These are phyloP conservation scores for Allantophomopsis lycopodina DNA, from an alignment of 2,329 filamentous ascomycete species.

Conservation along the genomic window DNA sequence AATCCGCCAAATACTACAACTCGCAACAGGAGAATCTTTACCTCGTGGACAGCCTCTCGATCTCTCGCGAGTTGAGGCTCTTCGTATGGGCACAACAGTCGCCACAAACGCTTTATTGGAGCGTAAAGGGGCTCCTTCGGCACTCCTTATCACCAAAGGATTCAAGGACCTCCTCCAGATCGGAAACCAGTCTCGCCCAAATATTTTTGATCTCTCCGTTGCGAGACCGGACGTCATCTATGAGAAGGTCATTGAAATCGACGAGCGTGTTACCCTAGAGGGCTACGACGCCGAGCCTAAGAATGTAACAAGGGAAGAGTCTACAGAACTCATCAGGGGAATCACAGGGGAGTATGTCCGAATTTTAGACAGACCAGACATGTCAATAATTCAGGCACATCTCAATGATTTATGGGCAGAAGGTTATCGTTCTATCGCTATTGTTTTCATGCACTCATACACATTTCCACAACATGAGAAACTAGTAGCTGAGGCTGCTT, in stretches of 20 bases:
- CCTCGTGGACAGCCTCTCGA: slow-evolving; percentile 69
- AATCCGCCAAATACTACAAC: slow-evolving; percentile 72
- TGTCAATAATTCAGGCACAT: slow-evolving; percentile 40
- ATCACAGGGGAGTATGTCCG: slow-evolving; percentile 63
- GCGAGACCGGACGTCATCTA: slow-evolving; percentile 79
- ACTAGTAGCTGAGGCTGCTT: slow-evolving; percentile 60
- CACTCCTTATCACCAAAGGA: slow-evolving; percentile 74
- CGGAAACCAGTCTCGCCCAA: slow-evolving; percentile 79
- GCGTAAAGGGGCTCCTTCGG: slow-evolving; percentile 79
- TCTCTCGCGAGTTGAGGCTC: slow-evolving; percentile 73
- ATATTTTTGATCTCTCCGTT: slow-evolving; percentile 85
- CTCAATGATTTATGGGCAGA: slow-evolving; percentile 53
- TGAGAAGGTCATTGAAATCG: slow-evolving; percentile 69
- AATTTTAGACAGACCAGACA: slow-evolving; percentile 48
- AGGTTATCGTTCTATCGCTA: slow-evolving; percentile 70
- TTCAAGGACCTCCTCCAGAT: slow-evolving; percentile 83
- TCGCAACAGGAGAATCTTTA: slow-evolving; percentile 62
- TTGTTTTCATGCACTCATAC: slow-evolving; percentile 86
- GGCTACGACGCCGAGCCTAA: slow-evolving; percentile 83
- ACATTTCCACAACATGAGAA: slow-evolving; percentile 82
- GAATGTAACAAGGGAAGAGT: slow-evolving; percentile 41
- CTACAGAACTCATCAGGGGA: slow-evolving; percentile 50
- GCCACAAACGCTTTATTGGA: slow-evolving; percentile 87
- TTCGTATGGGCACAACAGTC: slow-evolving; percentile 92
- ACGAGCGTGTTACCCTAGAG: slow-evolving; percentile 82